Percentiles rank a stretch among this genome's conserved stretches.
Conservation (phyloP, 495 filamentous ascomycete species). For the Massariosphaeria phaeospora region DNA sequence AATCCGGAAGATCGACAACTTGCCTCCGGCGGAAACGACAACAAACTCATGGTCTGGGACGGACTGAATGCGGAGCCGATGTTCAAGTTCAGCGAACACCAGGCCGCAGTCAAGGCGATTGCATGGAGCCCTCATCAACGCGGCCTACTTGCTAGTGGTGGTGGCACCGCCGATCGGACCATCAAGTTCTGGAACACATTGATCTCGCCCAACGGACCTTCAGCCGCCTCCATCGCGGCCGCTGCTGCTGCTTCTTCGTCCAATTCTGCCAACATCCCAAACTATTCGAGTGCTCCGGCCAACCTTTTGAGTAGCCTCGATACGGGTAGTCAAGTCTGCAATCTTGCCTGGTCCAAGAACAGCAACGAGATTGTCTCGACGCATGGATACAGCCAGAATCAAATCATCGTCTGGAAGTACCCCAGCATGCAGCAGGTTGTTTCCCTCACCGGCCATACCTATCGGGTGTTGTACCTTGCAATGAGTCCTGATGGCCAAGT, state of each 20-base stretch:
- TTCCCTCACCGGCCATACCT: conserved; percentile 91
- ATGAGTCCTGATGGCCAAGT: conserved; percentile 95
- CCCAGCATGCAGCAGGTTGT: conserved; percentile 95
- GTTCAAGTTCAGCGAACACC: conserved; percentile 89
- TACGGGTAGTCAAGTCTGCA: conserved; percentile 95
- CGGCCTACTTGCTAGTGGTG: conserved; percentile 88
- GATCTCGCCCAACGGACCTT: conserved; percentile 36
- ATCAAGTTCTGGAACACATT: conserved; percentile 98
- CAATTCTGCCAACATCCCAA: conserved; percentile 7
- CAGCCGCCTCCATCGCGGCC: conserved; percentile 48
- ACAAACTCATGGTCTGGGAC: conserved; percentile 98
- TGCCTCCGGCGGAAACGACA: conserved; percentile 96
- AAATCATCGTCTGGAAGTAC: conserved; percentile 99
- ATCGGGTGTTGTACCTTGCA: conserved; percentile 88
- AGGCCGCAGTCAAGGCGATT: conserved; percentile 93
- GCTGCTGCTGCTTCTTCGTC: conserved; percentile 22
- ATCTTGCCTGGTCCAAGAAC: conserved; percentile 91
- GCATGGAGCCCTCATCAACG: conserved; percentile 98
- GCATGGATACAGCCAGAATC: conserved; percentile 96
- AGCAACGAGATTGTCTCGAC: conserved; percentile 95
- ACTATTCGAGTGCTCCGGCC: conserved; percentile 24
- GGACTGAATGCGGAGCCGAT: conserved; percentile 79
- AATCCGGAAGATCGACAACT: conserved; percentile 92
- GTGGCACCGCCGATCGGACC: conserved; percentile 87
- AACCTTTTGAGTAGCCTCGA: conserved; percentile 51